phyloP scores from a whole-genome alignment of 202 grass and related monocot genomes.

The Cymbopogon flexuosus region DNA sequence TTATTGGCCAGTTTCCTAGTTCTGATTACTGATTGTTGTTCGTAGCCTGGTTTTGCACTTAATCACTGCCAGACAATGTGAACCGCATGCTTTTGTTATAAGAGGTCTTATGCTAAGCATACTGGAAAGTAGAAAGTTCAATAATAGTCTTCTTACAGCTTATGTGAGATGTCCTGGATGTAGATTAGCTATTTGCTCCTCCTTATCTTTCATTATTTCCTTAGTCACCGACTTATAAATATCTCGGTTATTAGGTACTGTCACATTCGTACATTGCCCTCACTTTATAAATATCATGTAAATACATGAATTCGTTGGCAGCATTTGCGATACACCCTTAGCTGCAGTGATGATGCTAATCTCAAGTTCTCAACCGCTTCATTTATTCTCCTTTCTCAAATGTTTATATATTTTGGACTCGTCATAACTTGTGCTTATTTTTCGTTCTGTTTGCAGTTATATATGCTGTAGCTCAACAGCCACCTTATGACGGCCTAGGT shows the following conservation, averaged over 20 bases:
- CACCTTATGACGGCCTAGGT: constrained; percentile 76
- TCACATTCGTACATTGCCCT: background rate
- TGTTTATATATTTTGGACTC: constrained; percentile 11
- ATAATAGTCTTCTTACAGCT: background rate
- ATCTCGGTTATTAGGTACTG: background rate
- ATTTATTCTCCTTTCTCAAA: constrained; percentile 15
- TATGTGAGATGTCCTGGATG: background rate
- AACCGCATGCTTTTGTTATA: constrained; percentile 19
- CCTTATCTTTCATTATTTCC: background rate
- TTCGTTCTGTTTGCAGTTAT: constrained; percentile 69
- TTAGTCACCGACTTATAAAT: background rate
- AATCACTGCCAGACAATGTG: background rate
- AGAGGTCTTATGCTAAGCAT: constrained; percentile 6
- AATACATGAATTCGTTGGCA: background rate
- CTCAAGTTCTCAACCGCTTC: constrained; percentile 19
- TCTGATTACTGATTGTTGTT: background rate
- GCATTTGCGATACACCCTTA: background rate
- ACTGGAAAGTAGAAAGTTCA: background rate
- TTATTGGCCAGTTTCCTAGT: background rate
- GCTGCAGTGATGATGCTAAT: constrained; percentile 27
- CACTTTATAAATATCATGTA: background rate
- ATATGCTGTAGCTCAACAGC: constrained; percentile 74
- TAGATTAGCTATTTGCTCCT: constrained; percentile 10
- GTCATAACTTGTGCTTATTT: constrained; percentile 21
- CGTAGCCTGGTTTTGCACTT: background rate